These are phyloP conservation scores for Suhomyces prunicola DNA, from an alignment of 805 yeast species.

Conservation along the genomic window DNA sequence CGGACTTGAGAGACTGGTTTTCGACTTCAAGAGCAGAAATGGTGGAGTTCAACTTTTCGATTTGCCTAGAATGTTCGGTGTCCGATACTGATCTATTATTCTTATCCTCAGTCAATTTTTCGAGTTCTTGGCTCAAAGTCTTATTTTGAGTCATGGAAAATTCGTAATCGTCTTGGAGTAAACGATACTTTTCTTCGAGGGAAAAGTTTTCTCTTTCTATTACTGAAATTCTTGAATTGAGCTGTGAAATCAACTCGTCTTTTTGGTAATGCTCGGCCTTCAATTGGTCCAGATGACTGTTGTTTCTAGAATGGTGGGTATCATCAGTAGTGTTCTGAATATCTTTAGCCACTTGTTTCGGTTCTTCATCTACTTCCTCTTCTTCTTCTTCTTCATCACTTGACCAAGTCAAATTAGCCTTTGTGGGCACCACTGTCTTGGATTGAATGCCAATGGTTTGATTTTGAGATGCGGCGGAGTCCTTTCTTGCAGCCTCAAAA, in stretches of 20 bases:
- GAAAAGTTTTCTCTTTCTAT: conserved; percentile 8
- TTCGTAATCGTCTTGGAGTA: conserved; percentile 24
- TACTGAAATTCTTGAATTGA: conserved; percentile 6
- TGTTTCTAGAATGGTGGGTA: not conserved
- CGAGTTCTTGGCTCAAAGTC: conserved; percentile 18
- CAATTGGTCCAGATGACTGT: not conserved
- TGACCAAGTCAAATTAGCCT: conserved; percentile 84
- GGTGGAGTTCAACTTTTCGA: conserved; percentile 26
- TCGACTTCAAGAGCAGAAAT: conserved; percentile 37
- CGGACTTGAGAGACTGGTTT: conserved; percentile 32
- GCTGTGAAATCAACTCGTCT: conserved; percentile 4
- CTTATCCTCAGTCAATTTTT: conserved; percentile 16
- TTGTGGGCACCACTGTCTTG: conserved; percentile 76
- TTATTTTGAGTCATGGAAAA: conserved; percentile 17
- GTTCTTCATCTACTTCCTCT: not conserved
- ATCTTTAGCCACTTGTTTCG: not conserved
- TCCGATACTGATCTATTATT: not conserved
- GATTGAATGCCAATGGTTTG: conserved; percentile 49
- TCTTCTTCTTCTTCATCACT: conserved; percentile 75
- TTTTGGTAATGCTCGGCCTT: conserved; percentile 2
- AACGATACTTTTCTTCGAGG: conserved; percentile 14
- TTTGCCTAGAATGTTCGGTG: conserved; percentile 15
- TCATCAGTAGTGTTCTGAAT: not conserved
- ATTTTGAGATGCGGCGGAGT: conserved; percentile 8
- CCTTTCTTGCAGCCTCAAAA: not conserved